Base-by-base conservation (phyloP, 495 filamentous ascomycete genomes). In the Penicillium waksmanii region DNA sequence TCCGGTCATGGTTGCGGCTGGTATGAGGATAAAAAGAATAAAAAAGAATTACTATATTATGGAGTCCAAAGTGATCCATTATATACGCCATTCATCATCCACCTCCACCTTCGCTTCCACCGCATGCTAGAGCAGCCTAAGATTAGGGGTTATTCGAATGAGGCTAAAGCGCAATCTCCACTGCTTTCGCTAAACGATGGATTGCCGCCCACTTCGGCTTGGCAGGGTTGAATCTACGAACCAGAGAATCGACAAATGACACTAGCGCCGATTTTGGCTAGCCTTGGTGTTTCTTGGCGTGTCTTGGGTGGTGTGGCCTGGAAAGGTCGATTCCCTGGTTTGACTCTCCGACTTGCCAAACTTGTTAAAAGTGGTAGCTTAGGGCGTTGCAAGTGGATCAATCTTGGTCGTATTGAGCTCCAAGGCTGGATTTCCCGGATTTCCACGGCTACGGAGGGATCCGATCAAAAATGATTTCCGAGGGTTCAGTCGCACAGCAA, bases 91-190 rank as follows among this genome's bases (percentile, higher is more conserved):
- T 27, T 12, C 10, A 38, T 8, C 10, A 38, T 15, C 10, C 35
- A 3, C 2, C 13, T 0, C 13, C 9, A 12, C 10, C 35, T 38
- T 38, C 35, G 35, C 35, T 38, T 38, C 35, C 35, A 15, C 35
- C 35, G 13, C 35, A 8, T 38, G 35, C 13, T 12, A 13, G 13
- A 13, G 13, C 35, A 38, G 35, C 35, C 35, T 38, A 11, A 38
- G 35, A 38, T 38, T 38, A 7, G 35, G 35, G 35, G 35, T 7
- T 4, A 18, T 18, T 48, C 27, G 18, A 54, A 48, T 52, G 58
- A 61, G 53, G 58, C 52, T 52, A 38, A 56, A 52, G 18, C 19
- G 25, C 53, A 52, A 56, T 61, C 53, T 61, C 58, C 53, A 33
- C 36, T 43, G 27, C 27, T 17, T 46, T 56, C 53, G 47, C 53